Base-by-base conservation (phyloP, 164 flowering plant species). In the Stephania cephalantha region DNA sequence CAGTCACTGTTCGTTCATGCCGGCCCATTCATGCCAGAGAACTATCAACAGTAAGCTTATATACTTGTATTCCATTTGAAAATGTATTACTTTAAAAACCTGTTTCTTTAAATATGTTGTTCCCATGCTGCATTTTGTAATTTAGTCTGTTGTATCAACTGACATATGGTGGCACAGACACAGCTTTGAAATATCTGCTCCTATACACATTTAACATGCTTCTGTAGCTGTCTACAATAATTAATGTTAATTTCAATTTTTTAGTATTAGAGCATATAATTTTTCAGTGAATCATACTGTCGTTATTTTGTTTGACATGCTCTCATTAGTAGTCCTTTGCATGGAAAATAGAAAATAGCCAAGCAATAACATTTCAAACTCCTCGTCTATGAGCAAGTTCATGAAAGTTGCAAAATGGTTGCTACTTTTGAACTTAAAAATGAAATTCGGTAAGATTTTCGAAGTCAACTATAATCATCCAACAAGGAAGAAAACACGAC, bases 1-100 rank as follows among this genome's bases (percentile, higher is more conserved):
- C 97, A 29, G 88, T 85, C 20, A 90, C 93, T 58, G 82, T 78
- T 78, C 95, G 90, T 68, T 92, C 99, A 65, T 75, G 80, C 78
- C 83, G 90, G 6, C 53, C 53, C 11, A 48, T 12, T 71, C 99
- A 96, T 86, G 93, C 99, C 72, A 92, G 83, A 85, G 95, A 95
- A 80, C 83, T 93, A 69, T 79, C 98, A 74, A 93, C 83, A 25
- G 99, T 95, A 74, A 84, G 98, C 87, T 25, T 25, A 25, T 25
- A 25, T 25, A 25, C 25, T 25, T 25, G 25, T 25, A 46, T 46
- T 6, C 9, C 7, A 9, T 46, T 46, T 6, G 50, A 9, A 46
- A 46, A 46, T 6, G 50, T 6, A 6, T 46, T 46, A 9, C 8
- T 46, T 46, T 6, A 46, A 9, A 46, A 9, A 6, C 9, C 8